Evolutionary conservation across 176 grass and related monocot genomes (phyloP).

Genomic region (Olyra latifolia): DNA sequence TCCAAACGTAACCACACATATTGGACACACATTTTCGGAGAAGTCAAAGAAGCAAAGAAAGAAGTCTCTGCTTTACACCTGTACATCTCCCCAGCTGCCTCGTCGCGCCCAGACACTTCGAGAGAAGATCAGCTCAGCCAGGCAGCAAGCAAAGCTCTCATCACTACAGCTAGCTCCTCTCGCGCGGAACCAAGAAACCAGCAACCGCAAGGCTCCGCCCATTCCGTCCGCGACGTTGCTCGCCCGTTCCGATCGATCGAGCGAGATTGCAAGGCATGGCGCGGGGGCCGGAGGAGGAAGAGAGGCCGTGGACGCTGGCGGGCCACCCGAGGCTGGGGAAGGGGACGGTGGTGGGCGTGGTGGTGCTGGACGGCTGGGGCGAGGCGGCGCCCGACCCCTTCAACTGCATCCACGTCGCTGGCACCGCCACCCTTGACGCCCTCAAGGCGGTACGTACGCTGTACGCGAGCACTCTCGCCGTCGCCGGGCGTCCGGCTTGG

Average conservation of each 20-base stretch:
- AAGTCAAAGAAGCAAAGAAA: neutral
- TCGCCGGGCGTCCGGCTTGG: too few species aligned
- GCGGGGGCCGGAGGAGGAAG: constrained; percentile 21
- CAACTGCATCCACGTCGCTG: constrained; percentile 72
- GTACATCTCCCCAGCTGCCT: neutral
- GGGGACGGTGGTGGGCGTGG: constrained; percentile 60
- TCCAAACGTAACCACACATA: too few species aligned
- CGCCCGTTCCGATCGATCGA: too few species aligned
- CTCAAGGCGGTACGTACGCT: constrained; percentile 73
- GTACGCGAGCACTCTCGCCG: too few species aligned
- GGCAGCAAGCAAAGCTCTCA: neutral
- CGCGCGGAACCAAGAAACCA: neutral
- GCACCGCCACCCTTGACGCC: constrained; percentile 55
- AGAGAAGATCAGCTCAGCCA: neutral
- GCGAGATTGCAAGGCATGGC: constrained; percentile 6
- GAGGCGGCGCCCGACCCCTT: constrained; percentile 59
- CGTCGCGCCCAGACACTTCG: constrained; percentile 32
- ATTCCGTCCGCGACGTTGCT: neutral
- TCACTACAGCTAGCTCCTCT: neutral
- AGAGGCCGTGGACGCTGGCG: constrained; percentile 52
- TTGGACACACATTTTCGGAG: too few species aligned
- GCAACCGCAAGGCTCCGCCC: neutral
- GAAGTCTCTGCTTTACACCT: neutral
- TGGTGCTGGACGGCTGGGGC: constrained; percentile 78
- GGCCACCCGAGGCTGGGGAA: constrained; percentile 49